Conservation (phyloP, 1,139 yeast species). For the Diutina siamensis region DNA sequence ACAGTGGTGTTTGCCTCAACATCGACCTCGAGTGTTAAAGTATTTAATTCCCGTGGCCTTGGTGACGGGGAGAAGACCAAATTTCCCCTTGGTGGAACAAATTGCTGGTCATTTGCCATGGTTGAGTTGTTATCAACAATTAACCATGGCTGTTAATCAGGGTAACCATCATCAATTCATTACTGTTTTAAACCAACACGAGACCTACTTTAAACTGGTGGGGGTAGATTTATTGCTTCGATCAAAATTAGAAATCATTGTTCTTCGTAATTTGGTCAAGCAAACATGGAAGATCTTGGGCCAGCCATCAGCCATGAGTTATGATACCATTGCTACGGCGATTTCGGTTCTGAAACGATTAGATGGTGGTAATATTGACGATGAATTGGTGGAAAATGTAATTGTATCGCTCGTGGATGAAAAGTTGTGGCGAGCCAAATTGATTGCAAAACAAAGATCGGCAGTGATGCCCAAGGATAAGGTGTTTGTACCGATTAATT, state of each 20-base stretch:
- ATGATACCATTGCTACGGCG: conserved; percentile 17
- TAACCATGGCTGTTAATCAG: conserved; percentile 21
- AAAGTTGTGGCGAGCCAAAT: conserved; percentile 40
- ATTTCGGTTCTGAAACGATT: conserved; percentile 10
- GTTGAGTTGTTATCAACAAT: conserved; percentile 17
- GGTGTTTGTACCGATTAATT: neutral
- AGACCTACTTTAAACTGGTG: conserved; percentile 23
- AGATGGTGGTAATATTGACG: conserved; percentile 13
- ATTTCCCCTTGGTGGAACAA: conserved; percentile 17
- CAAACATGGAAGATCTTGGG: conserved; percentile 23
- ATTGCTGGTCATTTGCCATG: conserved; percentile 15
- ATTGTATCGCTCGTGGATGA: conserved; percentile 41
- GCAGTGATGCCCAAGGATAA: neutral
- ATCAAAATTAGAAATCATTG: conserved; percentile 29
- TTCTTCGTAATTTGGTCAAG: conserved; percentile 34
- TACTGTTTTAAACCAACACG: conserved; percentile 17
- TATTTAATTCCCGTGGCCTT: conserved; percentile 48
- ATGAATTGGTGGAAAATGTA: conserved; percentile 32
- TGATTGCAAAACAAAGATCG: conserved; percentile 28
- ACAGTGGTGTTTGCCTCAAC: conserved; percentile 24
- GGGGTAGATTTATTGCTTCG: conserved; percentile 26
- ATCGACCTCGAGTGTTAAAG: conserved; percentile 31
- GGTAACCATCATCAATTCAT: conserved; percentile 33
- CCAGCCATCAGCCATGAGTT: conserved; percentile 19
- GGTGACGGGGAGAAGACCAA: conserved; percentile 40